Evolutionary conservation across 108 stramenopile species (phyloP).

Genomic region (Schizochytrium sp.): DNA sequence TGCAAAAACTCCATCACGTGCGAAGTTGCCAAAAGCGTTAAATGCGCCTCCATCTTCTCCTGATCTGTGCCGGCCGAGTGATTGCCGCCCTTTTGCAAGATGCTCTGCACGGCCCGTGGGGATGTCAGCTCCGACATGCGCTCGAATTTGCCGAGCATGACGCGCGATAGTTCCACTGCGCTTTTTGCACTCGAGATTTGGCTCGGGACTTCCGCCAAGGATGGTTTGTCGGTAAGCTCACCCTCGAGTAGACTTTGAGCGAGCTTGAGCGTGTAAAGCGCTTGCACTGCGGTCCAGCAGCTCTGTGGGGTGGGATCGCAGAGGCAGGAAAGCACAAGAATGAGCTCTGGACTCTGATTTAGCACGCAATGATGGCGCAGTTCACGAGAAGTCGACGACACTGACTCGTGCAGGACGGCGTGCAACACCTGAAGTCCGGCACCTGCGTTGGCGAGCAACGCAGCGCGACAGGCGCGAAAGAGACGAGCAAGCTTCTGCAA

Average conservation of each 20-base stretch:
- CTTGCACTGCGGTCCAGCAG: background rate
- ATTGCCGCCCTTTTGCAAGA: background rate
- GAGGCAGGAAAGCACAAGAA: background rate
- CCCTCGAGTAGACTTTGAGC: background rate
- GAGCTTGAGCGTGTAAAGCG: slow-evolving; percentile 1
- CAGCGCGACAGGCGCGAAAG: background rate
- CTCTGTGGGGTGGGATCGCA: background rate
- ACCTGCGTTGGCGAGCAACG: background rate
- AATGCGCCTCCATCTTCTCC: background rate
- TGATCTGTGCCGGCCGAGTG: background rate
- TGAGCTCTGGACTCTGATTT: background rate
- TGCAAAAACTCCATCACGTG: background rate
- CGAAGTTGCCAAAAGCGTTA: background rate
- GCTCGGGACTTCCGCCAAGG: background rate
- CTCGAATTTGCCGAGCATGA: background rate
- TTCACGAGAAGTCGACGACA: background rate
- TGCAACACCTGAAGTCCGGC: background rate
- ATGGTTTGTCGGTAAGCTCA: background rate
- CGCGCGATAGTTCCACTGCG: background rate
- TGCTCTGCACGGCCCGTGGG: background rate
- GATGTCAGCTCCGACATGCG: background rate
- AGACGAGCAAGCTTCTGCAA: background rate
- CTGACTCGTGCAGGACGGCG: background rate
- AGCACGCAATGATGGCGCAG: background rate
- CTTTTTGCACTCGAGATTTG: background rate